Evolutionary conservation across 225 moss, liverwort and hornwort species (phyloP).

Genomic region (Thuidium tamariscinum): DNA sequence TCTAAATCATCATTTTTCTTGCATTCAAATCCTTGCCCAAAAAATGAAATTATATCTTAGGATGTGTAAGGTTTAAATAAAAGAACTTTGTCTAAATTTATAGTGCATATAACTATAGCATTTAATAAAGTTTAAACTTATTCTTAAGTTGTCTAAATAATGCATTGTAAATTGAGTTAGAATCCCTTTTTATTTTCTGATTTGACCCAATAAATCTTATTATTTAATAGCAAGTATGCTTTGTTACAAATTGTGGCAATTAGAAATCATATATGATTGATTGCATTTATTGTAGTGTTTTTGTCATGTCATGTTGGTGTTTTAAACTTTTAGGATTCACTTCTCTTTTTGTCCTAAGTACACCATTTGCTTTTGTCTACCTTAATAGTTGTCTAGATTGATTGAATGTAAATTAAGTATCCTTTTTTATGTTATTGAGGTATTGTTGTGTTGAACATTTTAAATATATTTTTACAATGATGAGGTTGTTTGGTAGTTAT

Average conservation of each 20-base stretch:
- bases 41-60: no score
- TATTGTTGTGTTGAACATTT: no score
- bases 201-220: background rate
- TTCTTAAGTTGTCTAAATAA: background rate
- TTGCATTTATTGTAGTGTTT: rapidly evolving
- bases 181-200: background rate
- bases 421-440: no score
- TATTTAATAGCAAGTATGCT: background rate
- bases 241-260: background rate
- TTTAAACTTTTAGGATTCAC: no score
- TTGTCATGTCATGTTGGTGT: rapidly evolving
- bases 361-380: no score
- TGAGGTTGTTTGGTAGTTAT: no score
- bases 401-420: no score
- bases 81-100: background rate
- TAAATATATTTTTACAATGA: no score
- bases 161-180: background rate
- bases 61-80: no score
- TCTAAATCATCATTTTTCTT: no score
- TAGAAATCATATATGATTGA: rapidly evolving
- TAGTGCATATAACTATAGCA: background rate
- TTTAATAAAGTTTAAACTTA: background rate
- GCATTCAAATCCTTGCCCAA: no score
- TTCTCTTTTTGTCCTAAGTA: background rate
- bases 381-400: no score